Conservation (phyloP, 2,329 filamentous ascomycete genomes). For the Fusarium citri region DNA sequence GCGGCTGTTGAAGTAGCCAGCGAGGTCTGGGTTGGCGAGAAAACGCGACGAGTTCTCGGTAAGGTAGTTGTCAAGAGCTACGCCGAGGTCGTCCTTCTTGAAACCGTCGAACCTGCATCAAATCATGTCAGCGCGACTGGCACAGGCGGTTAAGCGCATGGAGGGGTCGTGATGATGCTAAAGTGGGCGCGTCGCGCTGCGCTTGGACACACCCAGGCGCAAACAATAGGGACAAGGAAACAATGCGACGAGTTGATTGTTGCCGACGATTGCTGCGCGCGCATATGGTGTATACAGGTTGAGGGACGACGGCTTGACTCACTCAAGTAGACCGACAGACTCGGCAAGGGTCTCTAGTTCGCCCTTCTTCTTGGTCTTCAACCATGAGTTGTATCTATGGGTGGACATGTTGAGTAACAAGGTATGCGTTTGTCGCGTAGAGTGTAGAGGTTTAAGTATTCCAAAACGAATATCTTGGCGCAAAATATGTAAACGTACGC, state of each 20-base stretch:
- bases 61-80: conserved; percentile 78
- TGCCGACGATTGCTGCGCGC: neutral
- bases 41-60: conserved; percentile 75
- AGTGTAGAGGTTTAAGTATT: conserved; percentile 5
- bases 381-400: conserved; percentile 69
- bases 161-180: conserved; percentile 21
- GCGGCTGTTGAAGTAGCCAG: conserved; percentile 80
- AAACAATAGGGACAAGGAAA: conserved; percentile 24
- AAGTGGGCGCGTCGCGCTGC: conserved; percentile 37
- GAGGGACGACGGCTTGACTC: conserved; percentile 51
- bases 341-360: conserved; percentile 82
- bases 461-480: neutral
- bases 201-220: conserved; percentile 31
- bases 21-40: conserved; percentile 70
- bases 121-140: conserved; percentile 34
- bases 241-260: conserved; percentile 12
- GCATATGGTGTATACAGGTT: neutral
- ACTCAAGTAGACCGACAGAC: conserved; percentile 78
- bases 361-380: conserved; percentile 84
- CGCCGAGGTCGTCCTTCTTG: conserved; percentile 84
- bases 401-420: conserved; percentile 47
- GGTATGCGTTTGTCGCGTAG: conserved; percentile 46
- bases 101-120: conserved; percentile 71
- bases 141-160: conserved; percentile 1
- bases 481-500: neutral